Evolutionary conservation across 2,329 filamentous ascomycete genomes (phyloP).

Genomic region (Epichloe sibirici): DNA sequence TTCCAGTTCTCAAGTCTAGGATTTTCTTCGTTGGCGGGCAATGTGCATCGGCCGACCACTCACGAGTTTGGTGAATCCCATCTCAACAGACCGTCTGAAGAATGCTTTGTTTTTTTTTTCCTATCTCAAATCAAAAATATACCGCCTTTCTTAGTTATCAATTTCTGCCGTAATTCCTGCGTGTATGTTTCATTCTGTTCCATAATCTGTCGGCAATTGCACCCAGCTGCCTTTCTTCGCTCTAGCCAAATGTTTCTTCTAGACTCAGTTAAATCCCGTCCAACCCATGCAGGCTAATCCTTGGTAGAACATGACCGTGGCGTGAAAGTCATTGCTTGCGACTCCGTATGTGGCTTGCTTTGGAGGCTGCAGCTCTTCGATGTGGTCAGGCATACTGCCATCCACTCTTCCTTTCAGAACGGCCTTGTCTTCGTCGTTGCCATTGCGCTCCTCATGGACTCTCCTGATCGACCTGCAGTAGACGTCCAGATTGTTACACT

Average conservation of each 20-base stretch:
- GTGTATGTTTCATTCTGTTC: too few species aligned
- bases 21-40: too few species aligned
- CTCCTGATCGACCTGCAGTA: slow-evolving; percentile 6
- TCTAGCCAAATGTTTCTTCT: too few species aligned
- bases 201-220: too few species aligned
- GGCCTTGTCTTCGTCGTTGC: not conserved
- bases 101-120: not conserved
- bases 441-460: not conserved
- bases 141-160: too few species aligned
- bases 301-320: not conserved
- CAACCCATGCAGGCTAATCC: slow-evolving; percentile 4
- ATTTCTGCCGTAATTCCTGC: too few species aligned
- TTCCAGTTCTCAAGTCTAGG: too few species aligned
- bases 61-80: too few species aligned
- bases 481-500: slow-evolving; percentile 12
- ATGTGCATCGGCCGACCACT: too few species aligned
- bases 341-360: not conserved
- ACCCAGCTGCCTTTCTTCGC: too few species aligned
- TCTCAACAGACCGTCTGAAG: not conserved
- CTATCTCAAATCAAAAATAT: too few species aligned
- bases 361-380: slow-evolving; percentile 11
- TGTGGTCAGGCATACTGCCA: slow-evolving; percentile 10
- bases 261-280: slow-evolving; percentile 1
- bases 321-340: slow-evolving; percentile 1
- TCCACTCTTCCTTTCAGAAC: slow-evolving; percentile 1